These are phyloP conservation scores for Poa pratensis DNA, from an alignment of 176 grass and related monocot species.

Conservation along the genomic window DNA sequence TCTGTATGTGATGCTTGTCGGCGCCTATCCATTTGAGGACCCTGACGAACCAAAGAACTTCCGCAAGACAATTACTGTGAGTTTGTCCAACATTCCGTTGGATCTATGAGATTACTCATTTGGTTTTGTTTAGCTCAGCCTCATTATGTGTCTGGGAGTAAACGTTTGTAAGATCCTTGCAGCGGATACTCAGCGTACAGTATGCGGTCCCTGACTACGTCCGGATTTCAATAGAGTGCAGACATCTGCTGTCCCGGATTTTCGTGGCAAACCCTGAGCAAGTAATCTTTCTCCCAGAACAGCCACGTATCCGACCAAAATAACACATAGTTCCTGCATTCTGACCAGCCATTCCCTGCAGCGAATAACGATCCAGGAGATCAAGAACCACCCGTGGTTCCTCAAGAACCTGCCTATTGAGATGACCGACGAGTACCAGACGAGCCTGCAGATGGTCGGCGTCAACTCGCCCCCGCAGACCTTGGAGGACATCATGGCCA, in stretches of 20 bases:
- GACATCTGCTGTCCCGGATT: constrained; percentile 87
- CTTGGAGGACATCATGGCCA: constrained; percentile 71
- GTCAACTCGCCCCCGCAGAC: constrained; percentile 46
- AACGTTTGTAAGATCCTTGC: constrained; percentile 40
- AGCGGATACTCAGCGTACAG: constrained; percentile 94
- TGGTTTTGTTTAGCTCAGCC: neutral
- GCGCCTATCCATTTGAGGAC: constrained; percentile 93
- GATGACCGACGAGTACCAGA: constrained; percentile 89
- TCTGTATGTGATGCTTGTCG: constrained; percentile 97
- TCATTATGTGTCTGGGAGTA: neutral
- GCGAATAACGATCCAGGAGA: constrained; percentile 95
- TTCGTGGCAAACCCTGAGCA: constrained; percentile 93
- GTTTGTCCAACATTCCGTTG: constrained; percentile 30
- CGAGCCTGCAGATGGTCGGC: constrained; percentile 37
- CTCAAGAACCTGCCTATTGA: constrained; percentile 93
- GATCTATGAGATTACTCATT: neutral
- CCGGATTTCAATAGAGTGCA: constrained; percentile 84
- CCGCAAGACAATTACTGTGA: constrained; percentile 87
- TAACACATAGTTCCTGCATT: neutral
- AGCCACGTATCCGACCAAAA: neutral
- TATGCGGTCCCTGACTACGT: constrained; percentile 83
- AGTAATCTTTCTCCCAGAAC: constrained; percentile 44
- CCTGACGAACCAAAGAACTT: constrained; percentile 93
- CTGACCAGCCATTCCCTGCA: constrained; percentile 43
- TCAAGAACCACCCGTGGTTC: constrained; percentile 98